Base-by-base conservation (phyloP, 2,329 filamentous ascomycete species). In the Stagonosporopsis rhizophila region DNA sequence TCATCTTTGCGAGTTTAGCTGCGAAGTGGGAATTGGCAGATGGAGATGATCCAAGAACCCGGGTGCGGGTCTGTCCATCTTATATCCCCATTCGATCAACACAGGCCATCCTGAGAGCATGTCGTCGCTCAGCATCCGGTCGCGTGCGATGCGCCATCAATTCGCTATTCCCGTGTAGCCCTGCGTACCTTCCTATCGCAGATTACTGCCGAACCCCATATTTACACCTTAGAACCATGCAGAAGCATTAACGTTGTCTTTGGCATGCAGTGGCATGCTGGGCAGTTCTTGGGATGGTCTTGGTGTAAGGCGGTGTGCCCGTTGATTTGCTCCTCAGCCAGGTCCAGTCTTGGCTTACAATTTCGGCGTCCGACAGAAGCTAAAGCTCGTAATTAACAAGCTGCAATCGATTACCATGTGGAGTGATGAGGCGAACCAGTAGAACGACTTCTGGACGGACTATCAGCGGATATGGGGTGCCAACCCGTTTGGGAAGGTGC, bases 141-240 rank as follows among this genome's bases (percentile, higher is more conserved):
- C 48, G 61, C 56, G 58, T 64, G 60, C 54, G 32, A 52, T 52
- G 49, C 58, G 58, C 61, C 53, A 59, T 58, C 46, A 54, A 58
- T 60, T 64, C 45, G 38, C 50, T 51, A 54, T 52, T 50, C 39
- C 47, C 30, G 19, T 47, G 37, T 27, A 45, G 51, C 28, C 40
- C 48, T 44, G 49, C n/a, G 65, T 65, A 70, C 70, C 71, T 73
- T 72, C 71, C 71, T 72, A 72, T 72, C 68, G 48, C 44, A 72
- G 71, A 38, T 62, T 60, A 56, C 53, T 44, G 57, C 59, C 63
- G 60, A 54, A 52, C 41, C 52, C 34, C 39, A 60, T 78, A 79
- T 76, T 78, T 45, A 14, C 38, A 45, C 49, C 56, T 44, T 61
- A 67, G 64, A 35, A 53, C 30, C 55, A 54, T 64, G 57, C 60